Base-by-base conservation (phyloP, 441 rosid genomes). In the Macaranga tanarius region DNA sequence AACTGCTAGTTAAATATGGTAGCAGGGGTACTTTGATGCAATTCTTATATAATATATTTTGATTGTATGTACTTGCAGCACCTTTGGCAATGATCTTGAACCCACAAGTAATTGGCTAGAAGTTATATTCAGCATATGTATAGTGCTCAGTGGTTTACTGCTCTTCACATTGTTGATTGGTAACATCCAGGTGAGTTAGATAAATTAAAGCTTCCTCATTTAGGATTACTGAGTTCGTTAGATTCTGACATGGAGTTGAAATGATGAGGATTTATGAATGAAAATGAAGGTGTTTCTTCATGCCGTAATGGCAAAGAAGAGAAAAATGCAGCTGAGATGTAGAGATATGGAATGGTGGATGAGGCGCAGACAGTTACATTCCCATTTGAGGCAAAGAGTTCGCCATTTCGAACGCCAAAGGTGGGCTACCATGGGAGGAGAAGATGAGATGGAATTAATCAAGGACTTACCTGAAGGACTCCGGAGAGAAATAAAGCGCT, bases 321-420 rank as follows among this genome's bases (percentile, higher is more conserved):
- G 81, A 55, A 85, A 88, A 77, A 77, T 83, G 85, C 88, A 87
- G 80, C 84, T 88, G 68, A 81, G 89, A 74, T 81, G 85, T 73
- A 65, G 88, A 75, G 92, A 90, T 67, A 85, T 90, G 82, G 92
- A 86, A 59, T 86, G 95, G 95, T 90, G 92, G 95, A 90, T 90
- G 95, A 84, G 78, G 59, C 74, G 92, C 55, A 80, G 92, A 68
- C 92, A 86, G 73, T 68, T 90, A 52, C 90, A 90, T 0, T 85
- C 92, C 1, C 74, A 76, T 26, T 73, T 90, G 66, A 83, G 90
- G 56, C 87, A 82, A 16, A 83, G 95, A 77, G 92, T 90, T 52
- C 86, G 90, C 55, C 87, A 84, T 64, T 90, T 73, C 6, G 92
- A 90, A 52, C 87, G 83, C 65, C 90, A 82, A n/a, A 83, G 78